These are phyloP conservation scores for Daldinia vernicosa DNA, from an alignment of 495 filamentous ascomycete species.

Conservation along the genomic window DNA sequence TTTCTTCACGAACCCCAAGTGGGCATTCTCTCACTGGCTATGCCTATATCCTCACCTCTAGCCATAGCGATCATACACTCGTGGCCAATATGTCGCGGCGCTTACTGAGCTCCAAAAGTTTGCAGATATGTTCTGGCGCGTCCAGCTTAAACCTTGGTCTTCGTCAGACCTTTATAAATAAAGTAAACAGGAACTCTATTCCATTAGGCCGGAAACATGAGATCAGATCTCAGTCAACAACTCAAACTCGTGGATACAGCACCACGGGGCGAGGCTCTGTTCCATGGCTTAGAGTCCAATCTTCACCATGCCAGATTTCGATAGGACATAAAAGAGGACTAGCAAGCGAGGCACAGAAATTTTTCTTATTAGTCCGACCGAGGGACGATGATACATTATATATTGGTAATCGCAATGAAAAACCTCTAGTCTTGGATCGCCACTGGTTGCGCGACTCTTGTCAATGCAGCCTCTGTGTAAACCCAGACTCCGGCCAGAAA, in stretches of 20 bases:
- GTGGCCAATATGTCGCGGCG: not conserved
- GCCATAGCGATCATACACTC: not conserved
- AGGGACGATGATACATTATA: not conserved
- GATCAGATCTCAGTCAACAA: not conserved
- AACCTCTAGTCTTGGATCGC: slow-evolving; percentile 10
- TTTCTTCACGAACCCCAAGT: not conserved
- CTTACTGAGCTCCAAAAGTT: slow-evolving; percentile 1
- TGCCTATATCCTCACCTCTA: not conserved
- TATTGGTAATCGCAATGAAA: not conserved
- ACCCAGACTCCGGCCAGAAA: slow-evolving; percentile 83
- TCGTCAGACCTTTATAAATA: slow-evolving; percentile 1
- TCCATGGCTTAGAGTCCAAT: not conserved
- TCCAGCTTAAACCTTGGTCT: slow-evolving; percentile 5
- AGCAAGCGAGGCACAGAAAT: not conserved
- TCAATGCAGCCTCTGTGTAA: slow-evolving; percentile 73
- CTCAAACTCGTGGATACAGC: slow-evolving; percentile 1
- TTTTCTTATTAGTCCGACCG: not conserved
- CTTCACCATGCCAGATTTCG: not conserved
- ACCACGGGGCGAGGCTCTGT: not conserved
- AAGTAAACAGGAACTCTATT: not conserved
- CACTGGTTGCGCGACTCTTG: slow-evolving; percentile 80
- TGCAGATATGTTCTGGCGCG: slow-evolving; percentile 2
- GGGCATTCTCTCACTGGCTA: not conserved
- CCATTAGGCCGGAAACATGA: not conserved
- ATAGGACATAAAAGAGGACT: slow-evolving; percentile 8